Evolutionary conservation across 2,329 filamentous ascomycete species (phyloP), one percentile per base, ranked within the genome.

Genomic region (Penicillium palitans): DNA sequence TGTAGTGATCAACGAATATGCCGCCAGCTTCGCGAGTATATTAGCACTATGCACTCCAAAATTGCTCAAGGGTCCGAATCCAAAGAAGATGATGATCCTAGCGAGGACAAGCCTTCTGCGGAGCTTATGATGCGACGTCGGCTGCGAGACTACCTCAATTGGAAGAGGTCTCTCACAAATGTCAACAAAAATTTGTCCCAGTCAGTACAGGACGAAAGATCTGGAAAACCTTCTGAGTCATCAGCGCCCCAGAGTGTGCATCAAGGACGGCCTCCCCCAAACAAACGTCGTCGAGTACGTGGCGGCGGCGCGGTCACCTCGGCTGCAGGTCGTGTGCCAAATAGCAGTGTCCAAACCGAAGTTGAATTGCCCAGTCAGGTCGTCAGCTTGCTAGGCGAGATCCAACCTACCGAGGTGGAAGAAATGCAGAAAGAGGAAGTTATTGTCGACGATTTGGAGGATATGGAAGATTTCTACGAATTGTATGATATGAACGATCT

Each of bases 391-490:
- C 87, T 97, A 78, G 87, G 89, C 13, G 90, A 95, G 66, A 86
- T 97, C 2, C 86, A 90, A 65, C 87, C 90, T n/a, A 92, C 88
- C 0, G 90, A 91, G 65, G 82, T 86, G 37, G 91, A 96, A 71
- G 83, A 87, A 19, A 81, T 84, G 42, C 87, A 92, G 65, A 96
- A 93, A 71, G 72, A 73, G 55, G 74, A 76, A n/a, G 82, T 96
- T 25, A 81, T 87, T 2, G 80, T 85, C 6, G 95, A 98, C 73
- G 89, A 91, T 1, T 81, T 97, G 8, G 90, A 96, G 48, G 85
- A 96, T 70, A 93, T 95, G 89, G 93, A 97, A 63, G 89, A 93
- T 65, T 95, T 89, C 76, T 98, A 93, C 72, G 86, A 95, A 73
- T 82, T 98, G 33, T 96, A 93, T 73, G 90, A 96, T 55, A 95